phyloP scores from a whole-genome alignment of 805 yeast species.

The Kodamaea fukazawae region DNA sequence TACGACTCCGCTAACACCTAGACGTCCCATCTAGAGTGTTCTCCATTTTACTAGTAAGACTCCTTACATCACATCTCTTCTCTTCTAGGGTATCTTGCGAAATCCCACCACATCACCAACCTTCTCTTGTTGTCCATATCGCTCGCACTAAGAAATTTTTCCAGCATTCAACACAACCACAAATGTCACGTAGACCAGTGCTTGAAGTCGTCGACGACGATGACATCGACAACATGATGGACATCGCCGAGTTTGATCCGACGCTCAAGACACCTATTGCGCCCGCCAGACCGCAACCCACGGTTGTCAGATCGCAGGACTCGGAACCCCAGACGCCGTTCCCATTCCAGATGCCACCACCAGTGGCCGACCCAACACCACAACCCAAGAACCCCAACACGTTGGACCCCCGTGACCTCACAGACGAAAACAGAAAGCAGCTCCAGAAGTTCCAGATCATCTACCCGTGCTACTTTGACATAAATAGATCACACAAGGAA shows the following conservation, averaged over 20 bases:
- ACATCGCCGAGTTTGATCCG: constrained; percentile 85
- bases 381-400: constrained; percentile 16
- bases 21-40: no score
- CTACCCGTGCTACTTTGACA: constrained; percentile 93
- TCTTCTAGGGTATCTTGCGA: no score
- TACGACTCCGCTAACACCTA: no score
- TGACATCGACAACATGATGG: constrained; percentile 88
- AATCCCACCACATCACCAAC: no score
- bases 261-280: constrained; percentile 64
- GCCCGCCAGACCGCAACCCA: constrained; percentile 57
- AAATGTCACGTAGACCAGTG: constrained; percentile 54
- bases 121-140: no score
- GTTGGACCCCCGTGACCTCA: constrained; percentile 34
- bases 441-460: constrained; percentile 68
- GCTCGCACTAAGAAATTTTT: constrained; percentile 3
- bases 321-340: constrained; percentile 22
- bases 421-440: constrained; percentile 59
- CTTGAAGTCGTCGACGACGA: constrained; percentile 80
- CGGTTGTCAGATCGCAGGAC: constrained; percentile 62
- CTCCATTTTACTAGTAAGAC: no score
- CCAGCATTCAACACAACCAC: constrained; percentile 2
- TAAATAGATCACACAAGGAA: constrained; percentile 64
- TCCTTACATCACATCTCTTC: no score
- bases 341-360: constrained; percentile 20
- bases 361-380: background rate